Evolutionary conservation across 257 asterid species (phyloP), one percentile per base, ranked within the genome.

Genomic region (Phtheirospermum japonicum): DNA sequence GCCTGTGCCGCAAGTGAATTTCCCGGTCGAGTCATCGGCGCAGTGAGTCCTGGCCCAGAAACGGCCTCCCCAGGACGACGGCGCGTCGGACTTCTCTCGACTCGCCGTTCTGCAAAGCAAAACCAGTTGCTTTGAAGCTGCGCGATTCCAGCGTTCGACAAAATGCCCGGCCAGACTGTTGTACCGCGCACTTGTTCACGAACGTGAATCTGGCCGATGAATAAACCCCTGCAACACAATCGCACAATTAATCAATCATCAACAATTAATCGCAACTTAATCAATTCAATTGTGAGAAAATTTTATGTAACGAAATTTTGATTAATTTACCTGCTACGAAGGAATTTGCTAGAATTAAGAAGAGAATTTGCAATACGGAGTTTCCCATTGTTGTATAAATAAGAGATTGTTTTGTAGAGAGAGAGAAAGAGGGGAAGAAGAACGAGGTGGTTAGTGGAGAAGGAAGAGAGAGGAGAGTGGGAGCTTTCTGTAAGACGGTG

Each of bases 161-260:
- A 55, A 4, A 83, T 2, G 5, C 92, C 96, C 0, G 96, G 96
- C 96, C 96, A 88, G 7, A 88, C 88, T 0, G 85, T n/a, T 77
- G 68, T 76, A 77, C n/a, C 36, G 57, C 46, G 72, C 96, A 88
- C 76, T 80, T 80, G 64, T 85, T 88, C 4, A 77, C 77, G 9
- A 85, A 61, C 0, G 92, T 88, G 51, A 88, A 88, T 5, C 86
- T 88, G 12, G 88, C 82, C 4, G 89, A 63, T 32, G 84, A 85
- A 58, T 73, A 16, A 45, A 77, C 87, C 19, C 84, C 97, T 85
- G 77, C 13, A 54, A 49, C 4, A 43, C n/a, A n/a, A n/a, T n/a
- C n/a, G n/a, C n/a, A n/a, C n/a, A n/a, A n/a, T n/a, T n/a, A n/a
- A n/a, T n/a, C n/a, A n/a, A n/a, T n/a, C n/a, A n/a, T n/a, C n/a